Percentiles rank a stretch among this genome's conserved stretches.
phyloP scores from a whole-genome alignment of 1,139 yeast species.

The Yamadazyma spencermartinsiae region DNA sequence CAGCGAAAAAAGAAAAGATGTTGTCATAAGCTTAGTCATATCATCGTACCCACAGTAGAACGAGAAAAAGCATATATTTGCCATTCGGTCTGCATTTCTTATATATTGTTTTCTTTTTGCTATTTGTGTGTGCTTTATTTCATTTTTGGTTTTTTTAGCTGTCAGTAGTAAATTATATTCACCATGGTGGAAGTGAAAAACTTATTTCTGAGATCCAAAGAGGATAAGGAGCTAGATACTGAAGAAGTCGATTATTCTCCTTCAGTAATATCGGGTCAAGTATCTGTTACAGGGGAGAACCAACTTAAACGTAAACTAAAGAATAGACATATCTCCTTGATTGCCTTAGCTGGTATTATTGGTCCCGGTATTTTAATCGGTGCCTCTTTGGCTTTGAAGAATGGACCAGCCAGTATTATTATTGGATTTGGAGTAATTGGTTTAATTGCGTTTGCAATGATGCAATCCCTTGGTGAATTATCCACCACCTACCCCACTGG shows the following conservation, averaged over 20 bases:
- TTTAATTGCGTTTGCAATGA: constrained; percentile 55
- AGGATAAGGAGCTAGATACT: neutral
- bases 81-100: neutral
- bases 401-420: constrained; percentile 48
- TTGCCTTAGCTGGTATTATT: constrained; percentile 56
- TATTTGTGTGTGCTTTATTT: neutral
- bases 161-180: no score
- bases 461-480: constrained; percentile 59
- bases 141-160: neutral
- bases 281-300: constrained; percentile 1
- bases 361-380: constrained; percentile 57
- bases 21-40: neutral
- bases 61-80: neutral
- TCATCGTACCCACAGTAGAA: no score
- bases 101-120: neutral
- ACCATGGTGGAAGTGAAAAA: constrained; percentile 1
- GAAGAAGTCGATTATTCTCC: constrained; percentile 1
- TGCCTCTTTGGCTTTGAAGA: constrained; percentile 43
- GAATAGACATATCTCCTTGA: constrained; percentile 44
- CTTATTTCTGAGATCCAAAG: neutral
- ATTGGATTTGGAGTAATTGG: constrained; percentile 53
- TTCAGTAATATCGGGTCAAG: constrained; percentile 2
- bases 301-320: constrained; percentile 33
- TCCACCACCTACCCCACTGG: constrained; percentile 55
- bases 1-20: neutral